These are phyloP conservation scores for Chytriomyces hyalinus DNA, from an alignment of 192 early-diverging fungal genomes.

Conservation along the genomic window DNA sequence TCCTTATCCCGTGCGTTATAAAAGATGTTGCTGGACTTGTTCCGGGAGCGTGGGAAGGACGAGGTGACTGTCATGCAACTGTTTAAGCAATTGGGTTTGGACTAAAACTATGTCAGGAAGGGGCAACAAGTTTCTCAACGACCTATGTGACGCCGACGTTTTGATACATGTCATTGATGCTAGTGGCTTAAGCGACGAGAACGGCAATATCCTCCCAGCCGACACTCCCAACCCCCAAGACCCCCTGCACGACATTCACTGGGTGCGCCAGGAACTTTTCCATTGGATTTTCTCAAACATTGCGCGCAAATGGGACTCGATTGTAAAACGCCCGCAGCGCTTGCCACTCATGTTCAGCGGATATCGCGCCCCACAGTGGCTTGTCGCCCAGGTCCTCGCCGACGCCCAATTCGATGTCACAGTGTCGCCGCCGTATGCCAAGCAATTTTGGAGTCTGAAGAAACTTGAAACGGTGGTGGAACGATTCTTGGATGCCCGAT, in stretches of 20 bases:
- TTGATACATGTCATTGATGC: slow-evolving; percentile 38
- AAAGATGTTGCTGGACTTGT: slow-evolving; percentile 43
- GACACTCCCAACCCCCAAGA: slow-evolving; percentile 30
- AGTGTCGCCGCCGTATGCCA: slow-evolving; percentile 20
- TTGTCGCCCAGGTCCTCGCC: slow-evolving; percentile 17
- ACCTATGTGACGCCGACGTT: slow-evolving; percentile 39
- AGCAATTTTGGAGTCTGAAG: slow-evolving; percentile 22
- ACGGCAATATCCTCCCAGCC: slow-evolving; percentile 28
- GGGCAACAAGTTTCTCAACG: slow-evolving; percentile 39
- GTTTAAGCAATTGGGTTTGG: slow-evolving; percentile 2
- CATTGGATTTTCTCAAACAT: slow-evolving; percentile 39
- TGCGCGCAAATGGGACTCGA: slow-evolving; percentile 28
- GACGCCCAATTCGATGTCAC: slow-evolving; percentile 19
- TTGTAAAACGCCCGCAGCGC: slow-evolving; percentile 25
- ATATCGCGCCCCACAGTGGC: slow-evolving; percentile 37
- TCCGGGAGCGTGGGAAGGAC: slow-evolving; percentile 39
- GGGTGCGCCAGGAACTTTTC: slow-evolving; percentile 32
- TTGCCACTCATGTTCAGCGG: slow-evolving; percentile 34
- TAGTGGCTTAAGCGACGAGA: slow-evolving; percentile 22
- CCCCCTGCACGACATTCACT: slow-evolving; percentile 38
- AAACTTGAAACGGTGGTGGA: slow-evolving; percentile 23
- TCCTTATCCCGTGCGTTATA: slow-evolving; percentile 31
- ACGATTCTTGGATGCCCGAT: slow-evolving; percentile 31
- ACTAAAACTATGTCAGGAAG: slow-evolving; percentile 2
- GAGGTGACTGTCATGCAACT: slow-evolving; percentile 8